Percentiles rank a stretch among this genome's conserved stretches.
Evolutionary conservation across 257 asterid genomes (phyloP).

Genomic region (Mitragyna speciosa): DNA sequence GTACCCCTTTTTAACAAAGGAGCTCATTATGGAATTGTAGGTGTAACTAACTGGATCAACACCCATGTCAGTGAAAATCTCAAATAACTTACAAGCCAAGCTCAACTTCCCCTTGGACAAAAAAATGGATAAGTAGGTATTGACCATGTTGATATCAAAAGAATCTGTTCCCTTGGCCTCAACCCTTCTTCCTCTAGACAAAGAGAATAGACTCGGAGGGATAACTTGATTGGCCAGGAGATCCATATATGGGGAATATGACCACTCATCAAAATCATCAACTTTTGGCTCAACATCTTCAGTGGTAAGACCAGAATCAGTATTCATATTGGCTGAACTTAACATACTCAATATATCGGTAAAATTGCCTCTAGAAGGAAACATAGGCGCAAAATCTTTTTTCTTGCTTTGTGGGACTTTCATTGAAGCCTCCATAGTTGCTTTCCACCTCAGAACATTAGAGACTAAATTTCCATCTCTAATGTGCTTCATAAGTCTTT

Average conservation of each 20-base stretch:
- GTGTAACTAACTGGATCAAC: conserved; percentile 70
- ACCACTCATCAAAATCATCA: conserved; percentile 68
- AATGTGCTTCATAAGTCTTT: conserved; percentile 71
- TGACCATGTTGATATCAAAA: conserved; percentile 81
- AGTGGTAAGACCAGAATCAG: conserved; percentile 18
- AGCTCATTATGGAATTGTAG: conserved; percentile 86
- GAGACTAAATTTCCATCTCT: conserved; percentile 72
- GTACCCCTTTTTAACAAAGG: conserved; percentile 89
- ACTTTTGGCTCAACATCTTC: conserved; percentile 24
- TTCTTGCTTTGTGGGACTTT: conserved; percentile 59
- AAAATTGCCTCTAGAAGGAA: conserved; percentile 53
- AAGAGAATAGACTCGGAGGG: conserved; percentile 38
- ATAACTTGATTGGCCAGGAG: conserved; percentile 50
- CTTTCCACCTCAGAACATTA: conserved; percentile 71
- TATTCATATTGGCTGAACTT: conserved; percentile 24
- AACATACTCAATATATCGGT: conserved; percentile 47
- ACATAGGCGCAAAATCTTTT: conserved; percentile 66
- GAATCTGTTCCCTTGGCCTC: conserved; percentile 63
- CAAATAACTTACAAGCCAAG: conserved; percentile 84
- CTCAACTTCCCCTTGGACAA: conserved; percentile 87
- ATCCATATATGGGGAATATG: conserved; percentile 94
- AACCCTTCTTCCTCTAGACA: conserved; percentile 62
- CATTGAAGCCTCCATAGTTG: conserved; percentile 70
- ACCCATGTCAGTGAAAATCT: conserved; percentile 69
- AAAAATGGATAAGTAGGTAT: conserved; percentile 81